A percentile compares a stretch with the other conserved stretches of the same genome.
Evolutionary conservation across 257 asterid genomes (phyloP).

Genomic region (Paraleonurus japonicus): DNA sequence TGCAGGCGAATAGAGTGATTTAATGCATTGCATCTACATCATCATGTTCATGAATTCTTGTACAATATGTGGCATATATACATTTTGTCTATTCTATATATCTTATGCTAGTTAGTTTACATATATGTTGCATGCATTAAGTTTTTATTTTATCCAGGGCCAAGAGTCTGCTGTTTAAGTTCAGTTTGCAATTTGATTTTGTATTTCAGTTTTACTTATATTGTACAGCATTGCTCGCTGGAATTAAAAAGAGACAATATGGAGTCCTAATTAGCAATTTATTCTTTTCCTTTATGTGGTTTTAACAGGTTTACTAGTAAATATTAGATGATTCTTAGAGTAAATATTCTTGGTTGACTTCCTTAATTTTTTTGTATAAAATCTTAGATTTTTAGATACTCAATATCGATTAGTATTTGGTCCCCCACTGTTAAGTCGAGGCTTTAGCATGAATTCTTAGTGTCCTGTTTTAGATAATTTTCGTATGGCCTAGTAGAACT

Average conservation of each 20-base stretch:
- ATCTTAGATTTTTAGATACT: not conserved
- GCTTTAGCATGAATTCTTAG: not conserved
- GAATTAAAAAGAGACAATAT: not conserved
- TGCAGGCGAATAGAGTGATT: not conserved
- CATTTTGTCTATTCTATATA: not conserved
- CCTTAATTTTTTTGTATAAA: not conserved
- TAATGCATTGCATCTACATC: not conserved
- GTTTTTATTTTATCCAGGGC: not conserved
- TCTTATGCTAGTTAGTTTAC: not conserved
- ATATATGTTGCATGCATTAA: slow-evolving; percentile 7
- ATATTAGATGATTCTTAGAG: not conserved
- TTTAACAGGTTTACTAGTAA: not conserved
- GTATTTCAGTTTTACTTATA: not conserved
- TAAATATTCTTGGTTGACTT: not conserved
- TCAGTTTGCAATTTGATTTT: slow-evolving; percentile 7
- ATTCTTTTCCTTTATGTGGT: not conserved
- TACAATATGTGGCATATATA: not conserved
- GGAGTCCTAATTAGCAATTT: not conserved
- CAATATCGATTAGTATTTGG: not conserved
- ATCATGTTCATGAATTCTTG: not conserved
- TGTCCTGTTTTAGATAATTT: not conserved
- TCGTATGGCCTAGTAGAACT: not conserved
- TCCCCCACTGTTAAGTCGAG: not conserved
- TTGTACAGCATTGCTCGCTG: not conserved
- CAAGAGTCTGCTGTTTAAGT: slow-evolving; percentile 2